Evolutionary conservation across 2,329 filamentous ascomycete species (phyloP).

Genomic region (Xylaria polymorpha): DNA sequence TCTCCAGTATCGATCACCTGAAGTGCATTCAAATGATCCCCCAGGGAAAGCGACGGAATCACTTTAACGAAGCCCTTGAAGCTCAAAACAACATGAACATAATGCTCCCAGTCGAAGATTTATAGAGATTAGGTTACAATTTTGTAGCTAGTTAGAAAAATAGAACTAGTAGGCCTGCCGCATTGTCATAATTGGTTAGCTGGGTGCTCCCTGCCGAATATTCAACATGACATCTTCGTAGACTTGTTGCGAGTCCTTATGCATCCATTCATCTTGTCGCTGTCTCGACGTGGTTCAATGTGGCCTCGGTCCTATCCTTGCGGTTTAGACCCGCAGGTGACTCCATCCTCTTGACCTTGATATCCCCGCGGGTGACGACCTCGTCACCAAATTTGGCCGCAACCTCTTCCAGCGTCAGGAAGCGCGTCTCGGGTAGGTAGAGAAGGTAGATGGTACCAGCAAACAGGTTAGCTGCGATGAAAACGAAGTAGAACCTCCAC

Average conservation of each 20-base stretch:
- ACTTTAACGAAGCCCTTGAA: no score
- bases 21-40: no score
- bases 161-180: no score
- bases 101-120: no score
- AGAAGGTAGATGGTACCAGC: slow-evolving; percentile 50
- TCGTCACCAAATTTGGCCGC: slow-evolving; percentile 51
- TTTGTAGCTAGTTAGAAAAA: no score
- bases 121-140: no score
- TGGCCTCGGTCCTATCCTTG: slow-evolving; percentile 4
- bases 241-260: background rate
- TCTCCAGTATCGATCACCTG: no score
- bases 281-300: slow-evolving; percentile 14
- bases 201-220: no score
- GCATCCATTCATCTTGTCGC: slow-evolving; percentile 3
- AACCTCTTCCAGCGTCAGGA: slow-evolving; percentile 51
- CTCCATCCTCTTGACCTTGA: slow-evolving; percentile 1
- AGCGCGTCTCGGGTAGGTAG: slow-evolving; percentile 52
- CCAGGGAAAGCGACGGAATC: no score
- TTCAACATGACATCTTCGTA: background rate
- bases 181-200: no score
- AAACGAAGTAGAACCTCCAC: slow-evolving; percentile 52
- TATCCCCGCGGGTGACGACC: slow-evolving; percentile 22
- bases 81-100: no score
- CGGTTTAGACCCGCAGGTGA: background rate
- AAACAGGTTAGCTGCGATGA: slow-evolving; percentile 50